Evolutionary conservation across 495 filamentous ascomycete species (phyloP).

Genomic region (Endocarpon pusillum): DNA sequence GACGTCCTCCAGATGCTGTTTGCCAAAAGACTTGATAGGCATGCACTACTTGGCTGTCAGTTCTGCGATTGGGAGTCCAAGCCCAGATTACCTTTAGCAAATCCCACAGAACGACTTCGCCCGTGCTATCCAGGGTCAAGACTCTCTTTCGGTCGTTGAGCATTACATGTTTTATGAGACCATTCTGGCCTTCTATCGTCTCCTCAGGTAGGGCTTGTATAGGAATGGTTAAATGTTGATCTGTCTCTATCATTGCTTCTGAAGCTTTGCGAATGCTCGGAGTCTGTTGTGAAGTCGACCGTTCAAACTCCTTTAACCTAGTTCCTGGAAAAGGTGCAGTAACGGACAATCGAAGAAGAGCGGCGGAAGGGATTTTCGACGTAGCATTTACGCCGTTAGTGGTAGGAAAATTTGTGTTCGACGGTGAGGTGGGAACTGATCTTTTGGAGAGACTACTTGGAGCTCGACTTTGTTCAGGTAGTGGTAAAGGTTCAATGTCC

Average conservation of each 20-base stretch:
- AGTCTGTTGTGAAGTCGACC: conserved; percentile 28
- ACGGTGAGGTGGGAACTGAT: conserved; percentile 7
- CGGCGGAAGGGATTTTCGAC: conserved; percentile 54
- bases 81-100: conserved; percentile 46
- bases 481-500: conserved; percentile 35
- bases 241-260: conserved; percentile 41
- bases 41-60: conserved; percentile 43
- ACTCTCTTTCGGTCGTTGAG: conserved; percentile 82
- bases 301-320: conserved; percentile 30
- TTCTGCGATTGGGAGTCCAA: conserved; percentile 4
- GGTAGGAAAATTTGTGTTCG: conserved; percentile 2
- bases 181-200: conserved; percentile 88
- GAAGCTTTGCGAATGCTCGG: conserved; percentile 40
- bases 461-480: conserved; percentile 35
- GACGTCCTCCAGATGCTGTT: conserved; percentile 84
- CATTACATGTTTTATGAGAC: conserved; percentile 81
- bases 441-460: no score
- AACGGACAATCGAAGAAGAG: conserved; percentile 64
- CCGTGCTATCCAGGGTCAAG: conserved; percentile 83
- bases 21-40: conserved; percentile 74
- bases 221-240: conserved; percentile 39
- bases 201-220: conserved; percentile 62
- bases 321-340: conserved; percentile 53
- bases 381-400: conserved; percentile 24
- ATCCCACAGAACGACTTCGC: conserved; percentile 95